These are phyloP conservation scores for Epichloe amarillans DNA, from an alignment of 2,329 filamentous ascomycete species.

Conservation along the genomic window DNA sequence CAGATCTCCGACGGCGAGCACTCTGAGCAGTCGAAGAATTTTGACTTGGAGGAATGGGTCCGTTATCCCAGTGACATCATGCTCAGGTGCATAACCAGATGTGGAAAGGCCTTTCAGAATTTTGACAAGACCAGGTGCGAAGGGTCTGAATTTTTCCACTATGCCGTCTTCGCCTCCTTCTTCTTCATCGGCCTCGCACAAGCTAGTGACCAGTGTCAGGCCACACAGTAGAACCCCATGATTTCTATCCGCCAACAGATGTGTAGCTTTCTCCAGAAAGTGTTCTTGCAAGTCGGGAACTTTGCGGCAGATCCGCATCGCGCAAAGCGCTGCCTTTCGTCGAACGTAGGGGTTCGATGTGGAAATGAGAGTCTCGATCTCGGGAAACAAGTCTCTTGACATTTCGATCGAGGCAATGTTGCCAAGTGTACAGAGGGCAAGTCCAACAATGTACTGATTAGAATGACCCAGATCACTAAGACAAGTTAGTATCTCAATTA, in stretches of 20 bases:
- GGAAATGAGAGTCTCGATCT: conserved; percentile 83
- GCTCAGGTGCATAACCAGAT: conserved; percentile 92
- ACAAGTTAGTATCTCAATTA: conserved; percentile 8
- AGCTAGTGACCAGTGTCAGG: conserved; percentile 75
- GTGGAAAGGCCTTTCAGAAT: conserved; percentile 85
- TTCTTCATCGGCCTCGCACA: conserved; percentile 90
- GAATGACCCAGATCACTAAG: conserved; percentile 84
- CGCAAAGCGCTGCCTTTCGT: conserved; percentile 93
- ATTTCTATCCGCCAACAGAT: conserved; percentile 81
- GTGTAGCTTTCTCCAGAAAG: conserved; percentile 86
- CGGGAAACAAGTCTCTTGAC: conserved; percentile 91
- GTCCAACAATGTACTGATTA: conserved; percentile 95
- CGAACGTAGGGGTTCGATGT: conserved; percentile 98
- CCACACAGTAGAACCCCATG: conserved; percentile 91
- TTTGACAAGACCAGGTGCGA: conserved; percentile 75
- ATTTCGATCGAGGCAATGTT: conserved; percentile 98
- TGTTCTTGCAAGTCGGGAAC: conserved; percentile 95
- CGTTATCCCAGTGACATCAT: conserved; percentile 95
- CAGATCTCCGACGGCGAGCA: conserved; percentile 74
- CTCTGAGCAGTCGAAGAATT: conserved; percentile 73
- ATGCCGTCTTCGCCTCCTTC: conserved; percentile 84
- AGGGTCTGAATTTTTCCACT: conserved; percentile 78
- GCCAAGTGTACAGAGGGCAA: conserved; percentile 88
- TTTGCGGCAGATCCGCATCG: conserved; percentile 97
- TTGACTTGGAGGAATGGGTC: conserved; percentile 98